Evolutionary conservation across 345 rosid genomes (phyloP).

Genomic region (Firmiana major): DNA sequence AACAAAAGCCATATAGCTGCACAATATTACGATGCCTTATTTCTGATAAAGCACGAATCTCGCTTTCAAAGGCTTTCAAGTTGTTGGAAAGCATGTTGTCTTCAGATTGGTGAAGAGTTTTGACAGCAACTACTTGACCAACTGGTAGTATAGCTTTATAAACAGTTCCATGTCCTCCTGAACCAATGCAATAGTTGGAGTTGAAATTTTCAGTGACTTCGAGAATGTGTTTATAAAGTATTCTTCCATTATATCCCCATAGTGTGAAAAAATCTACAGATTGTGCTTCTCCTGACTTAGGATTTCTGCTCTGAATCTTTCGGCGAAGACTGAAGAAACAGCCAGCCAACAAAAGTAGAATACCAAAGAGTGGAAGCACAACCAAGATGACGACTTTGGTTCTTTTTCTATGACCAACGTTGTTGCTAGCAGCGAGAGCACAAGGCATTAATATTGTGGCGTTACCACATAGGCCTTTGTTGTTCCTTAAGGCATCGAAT

Average conservation of each 20-base stretch:
- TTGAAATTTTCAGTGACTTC: conserved; percentile 9
- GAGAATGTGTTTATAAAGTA: neutral
- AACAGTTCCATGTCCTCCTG: conserved; percentile 13
- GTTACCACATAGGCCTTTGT: conserved; percentile 17
- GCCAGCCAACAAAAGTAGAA: neutral
- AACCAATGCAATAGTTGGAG: conserved; percentile 9
- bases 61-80: neutral
- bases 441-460: conserved; percentile 11
- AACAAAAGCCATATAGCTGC: conserved; percentile 11
- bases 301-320: neutral
- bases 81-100: neutral
- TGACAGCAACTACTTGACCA: conserved; percentile 11
- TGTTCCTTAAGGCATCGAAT: conserved; percentile 8
- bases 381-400: neutral
- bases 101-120: conserved; percentile 12
- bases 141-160: conserved; percentile 11
- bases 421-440: neutral
- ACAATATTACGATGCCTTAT: conserved; percentile 15
- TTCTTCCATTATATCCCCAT: neutral
- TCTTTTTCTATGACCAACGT: neutral
- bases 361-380: neutral
- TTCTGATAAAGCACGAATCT: neutral
- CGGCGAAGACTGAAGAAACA: neutral
- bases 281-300: neutral
- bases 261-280: neutral